A percentile compares a stretch with the other conserved stretches of the same genome.
phyloP scores from a whole-genome alignment of 176 grass and related monocot species.

The Avena insularis region DNA sequence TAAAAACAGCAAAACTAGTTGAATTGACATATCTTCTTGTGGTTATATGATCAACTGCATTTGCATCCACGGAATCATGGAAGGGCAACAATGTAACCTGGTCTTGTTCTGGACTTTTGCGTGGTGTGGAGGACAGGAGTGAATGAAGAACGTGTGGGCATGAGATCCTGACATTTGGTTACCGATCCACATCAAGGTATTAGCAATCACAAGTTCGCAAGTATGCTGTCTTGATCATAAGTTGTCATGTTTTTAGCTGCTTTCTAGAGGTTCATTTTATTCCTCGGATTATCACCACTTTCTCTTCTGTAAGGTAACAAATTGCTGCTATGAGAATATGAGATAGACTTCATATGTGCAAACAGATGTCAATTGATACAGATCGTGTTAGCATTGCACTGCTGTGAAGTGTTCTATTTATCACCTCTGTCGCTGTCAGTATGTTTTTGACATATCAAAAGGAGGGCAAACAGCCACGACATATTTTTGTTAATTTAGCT shows the following conservation, averaged over 20 bases:
- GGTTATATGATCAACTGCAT: not conserved
- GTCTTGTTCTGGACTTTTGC: not conserved
- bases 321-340: not conserved
- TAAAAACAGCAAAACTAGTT: not conserved
- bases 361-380: not conserved
- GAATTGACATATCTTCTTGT: not conserved
- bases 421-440: not conserved
- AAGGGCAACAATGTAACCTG: not conserved
- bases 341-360: not conserved
- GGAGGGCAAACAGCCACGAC: not conserved
- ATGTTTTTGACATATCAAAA: not conserved
- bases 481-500: not conserved
- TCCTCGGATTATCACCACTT: not conserved
- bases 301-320: not conserved
- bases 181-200: not conserved
- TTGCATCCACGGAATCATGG: not conserved
- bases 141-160: not conserved
- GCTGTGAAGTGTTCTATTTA: not conserved
- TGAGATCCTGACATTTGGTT: not conserved
- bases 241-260: not conserved
- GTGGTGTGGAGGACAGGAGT: not conserved
- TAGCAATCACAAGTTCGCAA: not conserved
- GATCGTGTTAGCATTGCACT: not conserved
- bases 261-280: not conserved
- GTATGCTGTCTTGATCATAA: not conserved